A percentile compares a stretch with the other conserved stretches of the same genome.
These are phyloP conservation scores for Aureobasidium sp. DNA, from an alignment of 2,329 filamentous ascomycete genomes.

Conservation along the genomic window DNA sequence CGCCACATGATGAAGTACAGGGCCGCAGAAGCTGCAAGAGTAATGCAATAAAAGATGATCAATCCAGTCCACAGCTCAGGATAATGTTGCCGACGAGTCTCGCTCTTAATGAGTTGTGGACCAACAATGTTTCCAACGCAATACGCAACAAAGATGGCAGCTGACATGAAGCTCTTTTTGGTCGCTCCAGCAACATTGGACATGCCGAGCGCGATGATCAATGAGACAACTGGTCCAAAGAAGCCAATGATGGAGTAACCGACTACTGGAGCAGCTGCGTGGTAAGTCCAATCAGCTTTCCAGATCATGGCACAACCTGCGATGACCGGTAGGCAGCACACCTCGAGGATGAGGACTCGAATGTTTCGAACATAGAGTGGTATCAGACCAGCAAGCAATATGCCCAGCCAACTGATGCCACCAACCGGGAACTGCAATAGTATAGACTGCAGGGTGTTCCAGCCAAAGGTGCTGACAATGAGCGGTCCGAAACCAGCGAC, in stretches of 20 bases:
- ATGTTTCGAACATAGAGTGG: conserved; percentile 55
- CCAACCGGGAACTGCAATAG: conserved; percentile 70
- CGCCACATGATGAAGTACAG: conserved; percentile 53
- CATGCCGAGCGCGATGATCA: conserved; percentile 52
- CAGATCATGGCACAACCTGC: conserved; percentile 69
- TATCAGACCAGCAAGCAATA: conserved; percentile 60
- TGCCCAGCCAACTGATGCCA: conserved; percentile 58
- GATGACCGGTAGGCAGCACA: conserved; percentile 66
- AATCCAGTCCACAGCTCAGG: conserved; percentile 64
- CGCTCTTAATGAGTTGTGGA: conserved; percentile 61
- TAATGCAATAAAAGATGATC: conserved; percentile 62
- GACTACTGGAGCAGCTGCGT: conserved; percentile 58
- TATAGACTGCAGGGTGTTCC: conserved; percentile 56
- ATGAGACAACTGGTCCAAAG: conserved; percentile 63
- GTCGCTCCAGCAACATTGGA: conserved; percentile 69
- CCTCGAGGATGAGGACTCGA: conserved; percentile 56
- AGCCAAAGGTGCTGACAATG: conserved; percentile 67
- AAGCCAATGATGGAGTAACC: conserved; percentile 68
- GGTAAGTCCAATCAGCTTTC: conserved; percentile 58
- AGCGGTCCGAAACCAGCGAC: conserved; percentile 64
- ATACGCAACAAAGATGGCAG: conserved; percentile 67
- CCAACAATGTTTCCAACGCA: conserved; percentile 72
- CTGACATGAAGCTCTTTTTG: conserved; percentile 71
- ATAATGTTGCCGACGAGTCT: conserved; percentile 60
- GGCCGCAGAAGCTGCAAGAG: conserved; percentile 49